A percentile compares a stretch with the other conserved stretches of the same genome.
Evolutionary conservation across 441 rosid genomes (phyloP).

Genomic region (Omphalea diandra): DNA sequence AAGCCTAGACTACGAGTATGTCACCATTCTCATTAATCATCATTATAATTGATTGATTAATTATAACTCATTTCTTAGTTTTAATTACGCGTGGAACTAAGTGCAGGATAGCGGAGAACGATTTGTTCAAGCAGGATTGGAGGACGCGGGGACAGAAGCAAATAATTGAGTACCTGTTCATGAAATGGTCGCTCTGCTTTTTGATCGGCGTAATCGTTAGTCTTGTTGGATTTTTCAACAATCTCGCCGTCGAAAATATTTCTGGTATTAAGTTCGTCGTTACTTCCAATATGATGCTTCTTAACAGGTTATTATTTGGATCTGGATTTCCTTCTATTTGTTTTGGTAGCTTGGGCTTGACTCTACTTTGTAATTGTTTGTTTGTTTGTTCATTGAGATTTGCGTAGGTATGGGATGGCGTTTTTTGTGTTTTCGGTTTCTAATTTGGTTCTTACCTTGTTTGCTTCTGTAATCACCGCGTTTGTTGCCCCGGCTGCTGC

Average conservation of each 20-base stretch:
- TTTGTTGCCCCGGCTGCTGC: constrained; percentile 77
- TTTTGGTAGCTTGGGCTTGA: neutral
- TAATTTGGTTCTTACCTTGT: constrained; percentile 64
- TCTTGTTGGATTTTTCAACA: constrained; percentile 69
- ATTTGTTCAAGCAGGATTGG: constrained; percentile 87
- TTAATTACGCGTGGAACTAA: neutral
- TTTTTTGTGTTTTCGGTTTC: constrained; percentile 60
- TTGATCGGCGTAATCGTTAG: constrained; percentile 59
- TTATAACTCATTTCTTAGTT: neutral
- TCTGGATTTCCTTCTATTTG: neutral
- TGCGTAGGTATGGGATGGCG: constrained; percentile 58
- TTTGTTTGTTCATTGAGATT: neutral
- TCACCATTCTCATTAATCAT: neutral
- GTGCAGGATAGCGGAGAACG: constrained; percentile 76
- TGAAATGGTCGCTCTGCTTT: constrained; percentile 81
- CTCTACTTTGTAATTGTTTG: neutral
- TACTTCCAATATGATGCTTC: constrained; percentile 80
- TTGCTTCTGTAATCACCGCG: constrained; percentile 65
- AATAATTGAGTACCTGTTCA: constrained; percentile 64
- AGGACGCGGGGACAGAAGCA: constrained; percentile 52
- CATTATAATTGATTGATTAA: neutral
- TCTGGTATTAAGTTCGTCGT: constrained; percentile 79
- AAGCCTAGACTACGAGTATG: constrained; percentile 88
- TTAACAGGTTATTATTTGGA: constrained; percentile 37
- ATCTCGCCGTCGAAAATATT: constrained; percentile 81